Base-by-base conservation (phyloP, 2,329 filamentous ascomycete species). In the Bretziella fagacearum region DNA sequence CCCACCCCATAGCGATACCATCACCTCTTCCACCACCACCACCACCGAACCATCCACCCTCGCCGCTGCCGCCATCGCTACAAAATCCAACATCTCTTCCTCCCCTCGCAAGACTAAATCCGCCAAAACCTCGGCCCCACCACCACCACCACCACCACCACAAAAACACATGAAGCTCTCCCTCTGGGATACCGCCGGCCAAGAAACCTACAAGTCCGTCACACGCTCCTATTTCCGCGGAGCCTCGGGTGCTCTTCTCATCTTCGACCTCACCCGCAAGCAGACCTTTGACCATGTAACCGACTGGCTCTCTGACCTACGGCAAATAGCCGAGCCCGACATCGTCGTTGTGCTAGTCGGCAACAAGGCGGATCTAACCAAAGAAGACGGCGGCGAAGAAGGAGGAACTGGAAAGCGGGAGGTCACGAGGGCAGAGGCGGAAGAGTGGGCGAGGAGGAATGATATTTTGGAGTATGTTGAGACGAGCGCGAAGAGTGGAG, bases 161-260 rank as follows among this genome's bases (percentile, higher is more conserved):
- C 76, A 80, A 60, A 79, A 77, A 57, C 81, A 89, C 65, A 94
- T 94, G 86, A 94, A 94, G 64, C 73, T 94, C 4, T 85, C 79
- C 37, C 69, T 96, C 8, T 96, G 89, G 89, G 89, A 95, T 60
- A 96, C 89, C 1, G 89, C 89, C 13, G 89, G 89, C 22, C 89
- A 96, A 62, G 89, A 96, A 67, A 94, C 86, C 10, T 96, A 96
- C 69, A 95, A 95, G 62, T 89, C 82, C 37, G 91, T 96, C 50
- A 96, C 89, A 6, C 73, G 89, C 47, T 91, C 83, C 52, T 95
- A 95, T 66, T 94, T 94, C 64, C 81, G 87, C 46, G 87, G 86
- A 56, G 73, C 73, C 13, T 74, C 70, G 22, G 73, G 73, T 50
- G 73, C 73, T 39, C 71, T 98, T 11, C 75, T 98, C 22, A 91